Base-by-base conservation (phyloP, 139 green algal genomes). In the Volvox reticuliferus region DNA sequence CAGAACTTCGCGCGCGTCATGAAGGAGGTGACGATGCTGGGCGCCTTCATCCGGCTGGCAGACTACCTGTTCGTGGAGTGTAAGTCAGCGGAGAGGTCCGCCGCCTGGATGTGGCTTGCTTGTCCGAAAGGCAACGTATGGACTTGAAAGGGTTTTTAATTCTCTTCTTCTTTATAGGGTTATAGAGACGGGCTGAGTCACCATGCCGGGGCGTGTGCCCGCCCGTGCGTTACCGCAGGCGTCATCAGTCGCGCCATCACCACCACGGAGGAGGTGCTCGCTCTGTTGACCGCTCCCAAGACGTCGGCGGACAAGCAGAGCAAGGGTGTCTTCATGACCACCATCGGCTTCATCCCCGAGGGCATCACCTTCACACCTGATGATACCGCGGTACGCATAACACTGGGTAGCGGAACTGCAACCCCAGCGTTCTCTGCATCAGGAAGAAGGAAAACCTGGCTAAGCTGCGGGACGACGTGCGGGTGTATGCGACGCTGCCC, bases 41-140 rank as follows among this genome's bases (percentile, higher is more conserved):
- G 95, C 26, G 77, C 91, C n/a, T 97, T 98, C 89, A 93, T 98
- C 32, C 95, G 96, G 30, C 92, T 98, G 55, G 92, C 94, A 16
- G 96, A 98, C 92, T 96, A 96, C 94, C 93, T 98, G 91, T 94
- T 97, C 79, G 94, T 96, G 26, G 95, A 96, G 79, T 94, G 92
- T 81, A 88, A 76, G 82, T 76, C 9, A 55, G 44, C 9, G 44
- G 44, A 5, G 9, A 55, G 44, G 44, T 55, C 44, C 44, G 44
- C 44, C 44, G 44, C 44, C 44, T 5, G 44, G 9, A 55, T 5
- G 44, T 55, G 44, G 44, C 9, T 55, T 55, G 44, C 9, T 55
- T 55, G 5, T 55, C 5, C 44, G 44, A 9, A 55, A 55, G 9
- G 5, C 9, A 55, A 55, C 44, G 9, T 55, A 55, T 9, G 44